Evolutionary conservation across 352 stramenopile species (phyloP).

Genomic region (Globisporangium polare): DNA sequence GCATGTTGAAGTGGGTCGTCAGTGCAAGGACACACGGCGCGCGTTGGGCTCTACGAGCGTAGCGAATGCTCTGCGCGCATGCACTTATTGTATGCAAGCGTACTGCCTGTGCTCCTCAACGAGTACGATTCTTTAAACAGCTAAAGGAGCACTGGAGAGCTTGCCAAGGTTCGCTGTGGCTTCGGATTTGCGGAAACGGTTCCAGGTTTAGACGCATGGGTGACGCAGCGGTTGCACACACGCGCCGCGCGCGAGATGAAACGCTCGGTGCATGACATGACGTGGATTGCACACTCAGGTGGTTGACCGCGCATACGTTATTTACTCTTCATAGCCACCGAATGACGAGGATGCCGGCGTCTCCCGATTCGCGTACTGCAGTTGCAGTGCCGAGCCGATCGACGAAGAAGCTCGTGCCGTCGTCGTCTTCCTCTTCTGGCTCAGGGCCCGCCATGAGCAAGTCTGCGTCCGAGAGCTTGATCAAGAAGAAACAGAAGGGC

Average conservation of each 20-base stretch:
- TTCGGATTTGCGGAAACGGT: background rate
- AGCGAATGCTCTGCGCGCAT: background rate
- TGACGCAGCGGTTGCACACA: background rate
- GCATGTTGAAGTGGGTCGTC: background rate
- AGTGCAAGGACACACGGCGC: background rate
- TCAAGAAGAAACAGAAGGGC: constrained; percentile 37
- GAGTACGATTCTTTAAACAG: too few species aligned
- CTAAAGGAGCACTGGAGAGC: too few species aligned
- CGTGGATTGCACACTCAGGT: background rate
- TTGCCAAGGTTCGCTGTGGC: background rate
- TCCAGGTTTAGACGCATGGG: background rate
- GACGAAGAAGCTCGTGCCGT: background rate
- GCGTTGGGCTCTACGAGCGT: background rate
- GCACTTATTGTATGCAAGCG: too few species aligned
- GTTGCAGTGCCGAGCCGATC: background rate
- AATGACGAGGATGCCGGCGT: constrained; percentile 9
- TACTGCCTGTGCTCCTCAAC: too few species aligned
- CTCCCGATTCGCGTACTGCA: constrained; percentile 3
- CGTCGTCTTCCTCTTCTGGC: background rate
- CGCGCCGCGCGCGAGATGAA: background rate
- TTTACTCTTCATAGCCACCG: background rate
- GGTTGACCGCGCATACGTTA: background rate
- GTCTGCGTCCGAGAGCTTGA: constrained; percentile 20
- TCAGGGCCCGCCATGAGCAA: constrained; percentile 9
- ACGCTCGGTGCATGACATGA: too few species aligned